phyloP scores from a whole-genome alignment of 2,329 filamentous ascomycete species.

The Tothia fuscella region DNA sequence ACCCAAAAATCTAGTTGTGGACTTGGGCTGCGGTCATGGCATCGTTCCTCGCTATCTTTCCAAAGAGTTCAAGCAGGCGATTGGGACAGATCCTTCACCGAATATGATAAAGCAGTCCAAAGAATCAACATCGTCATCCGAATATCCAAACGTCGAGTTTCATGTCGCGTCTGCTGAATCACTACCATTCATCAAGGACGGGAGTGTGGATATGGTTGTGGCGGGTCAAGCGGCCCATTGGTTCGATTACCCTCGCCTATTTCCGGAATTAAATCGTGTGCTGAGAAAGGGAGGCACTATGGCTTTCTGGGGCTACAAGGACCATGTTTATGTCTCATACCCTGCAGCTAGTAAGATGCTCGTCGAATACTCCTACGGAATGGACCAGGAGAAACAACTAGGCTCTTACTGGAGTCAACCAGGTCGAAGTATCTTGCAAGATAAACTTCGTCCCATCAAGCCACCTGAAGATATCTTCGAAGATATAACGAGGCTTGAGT shows the following conservation, averaged over 20 bases:
- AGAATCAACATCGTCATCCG: slow-evolving; percentile 13
- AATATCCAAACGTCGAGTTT: slow-evolving; percentile 35
- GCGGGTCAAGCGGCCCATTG: slow-evolving; percentile 52
- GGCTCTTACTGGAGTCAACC: slow-evolving; percentile 51
- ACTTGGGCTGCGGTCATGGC: slow-evolving; percentile 54
- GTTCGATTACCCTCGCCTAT: slow-evolving; percentile 48
- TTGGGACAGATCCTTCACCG: slow-evolving; percentile 45
- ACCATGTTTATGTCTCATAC: slow-evolving; percentile 46
- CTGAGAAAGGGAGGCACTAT: slow-evolving; percentile 44
- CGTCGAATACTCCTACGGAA: slow-evolving; percentile 41
- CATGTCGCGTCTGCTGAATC: slow-evolving; percentile 42
- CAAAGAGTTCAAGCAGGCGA: slow-evolving; percentile 37
- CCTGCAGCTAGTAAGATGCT: slow-evolving; percentile 42
- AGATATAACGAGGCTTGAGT: slow-evolving; percentile 41
- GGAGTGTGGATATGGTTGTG: slow-evolving; percentile 39
- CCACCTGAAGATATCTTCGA: slow-evolving; percentile 42
- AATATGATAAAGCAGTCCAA: slow-evolving; percentile 38
- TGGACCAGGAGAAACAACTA: slow-evolving; percentile 36
- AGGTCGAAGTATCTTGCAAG: slow-evolving; percentile 43
- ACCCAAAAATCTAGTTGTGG: slow-evolving; percentile 31
- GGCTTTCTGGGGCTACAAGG: slow-evolving; percentile 57
- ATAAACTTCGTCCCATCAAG: slow-evolving; percentile 38
- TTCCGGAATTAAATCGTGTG: slow-evolving; percentile 43
- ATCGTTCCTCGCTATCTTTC: slow-evolving; percentile 43
- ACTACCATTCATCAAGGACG: slow-evolving; percentile 37